These are phyloP conservation scores for Tubosaeta brunneosetosa DNA, from an alignment of 768 basidiomycete genomes.

Conservation along the genomic window DNA sequence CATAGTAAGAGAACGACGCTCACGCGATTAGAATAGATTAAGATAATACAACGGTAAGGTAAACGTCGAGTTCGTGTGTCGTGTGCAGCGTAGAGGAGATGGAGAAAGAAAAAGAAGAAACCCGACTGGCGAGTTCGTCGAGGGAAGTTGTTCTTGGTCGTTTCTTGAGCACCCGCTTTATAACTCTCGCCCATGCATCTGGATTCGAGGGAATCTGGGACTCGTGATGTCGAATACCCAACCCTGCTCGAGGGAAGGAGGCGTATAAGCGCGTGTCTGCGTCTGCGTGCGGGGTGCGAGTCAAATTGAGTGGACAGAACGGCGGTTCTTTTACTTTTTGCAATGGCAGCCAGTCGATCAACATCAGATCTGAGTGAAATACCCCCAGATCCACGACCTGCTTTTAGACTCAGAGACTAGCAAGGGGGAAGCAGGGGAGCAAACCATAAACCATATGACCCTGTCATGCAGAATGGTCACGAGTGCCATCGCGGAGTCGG, in stretches of 20 bases:
- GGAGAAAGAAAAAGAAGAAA: background rate
- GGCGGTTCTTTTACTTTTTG: background rate
- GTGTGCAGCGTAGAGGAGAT: background rate
- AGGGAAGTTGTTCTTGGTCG: background rate
- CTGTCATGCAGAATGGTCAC: slow-evolving; percentile 13
- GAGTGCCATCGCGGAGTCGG: slow-evolving; percentile 21
- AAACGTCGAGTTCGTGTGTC: background rate
- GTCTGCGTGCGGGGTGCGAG: slow-evolving; percentile 12
- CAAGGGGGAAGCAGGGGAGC: background rate
- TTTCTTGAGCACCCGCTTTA: slow-evolving; percentile 15
- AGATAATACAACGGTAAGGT: slow-evolving; percentile 7
- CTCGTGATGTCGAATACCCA: slow-evolving; percentile 6
- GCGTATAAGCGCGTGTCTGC: background rate
- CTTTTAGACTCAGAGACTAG: slow-evolving; percentile 8
- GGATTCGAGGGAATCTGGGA: slow-evolving; percentile 3
- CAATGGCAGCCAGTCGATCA: slow-evolving; percentile 17
- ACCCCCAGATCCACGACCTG: slow-evolving; percentile 15
- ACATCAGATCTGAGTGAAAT: slow-evolving; percentile 14
- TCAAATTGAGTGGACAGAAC: slow-evolving; percentile 3
- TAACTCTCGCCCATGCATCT: slow-evolving; percentile 11
- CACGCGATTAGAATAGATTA: slow-evolving; percentile 24
- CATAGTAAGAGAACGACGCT: background rate
- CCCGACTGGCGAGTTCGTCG: slow-evolving; percentile 11
- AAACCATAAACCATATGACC: slow-evolving; percentile 16
- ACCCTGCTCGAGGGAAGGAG: slow-evolving; percentile 2